Evolutionary conservation across 805 yeast species (phyloP).

Genomic region (Suhomyces xylopsoci): DNA sequence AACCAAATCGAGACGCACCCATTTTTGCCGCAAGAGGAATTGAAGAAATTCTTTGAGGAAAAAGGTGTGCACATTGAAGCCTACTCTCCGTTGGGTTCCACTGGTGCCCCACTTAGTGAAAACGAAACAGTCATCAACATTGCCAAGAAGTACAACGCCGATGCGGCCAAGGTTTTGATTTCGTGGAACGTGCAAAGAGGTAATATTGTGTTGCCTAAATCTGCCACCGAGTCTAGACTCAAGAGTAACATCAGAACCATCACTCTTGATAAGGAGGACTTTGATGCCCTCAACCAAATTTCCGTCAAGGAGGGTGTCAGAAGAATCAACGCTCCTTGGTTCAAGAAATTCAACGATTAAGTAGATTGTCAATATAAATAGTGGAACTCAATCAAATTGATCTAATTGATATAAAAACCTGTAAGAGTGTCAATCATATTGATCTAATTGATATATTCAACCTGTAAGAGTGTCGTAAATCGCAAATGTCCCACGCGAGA

Average conservation of each 20-base stretch:
- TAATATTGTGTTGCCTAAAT: constrained; percentile 45
- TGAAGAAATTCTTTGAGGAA: constrained; percentile 49
- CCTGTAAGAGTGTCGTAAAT: background rate
- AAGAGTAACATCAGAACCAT: constrained; percentile 37
- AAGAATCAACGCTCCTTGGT: constrained; percentile 27
- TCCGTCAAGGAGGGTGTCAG: constrained; percentile 29
- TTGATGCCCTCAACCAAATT: constrained; percentile 30
- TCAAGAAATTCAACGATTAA: constrained; percentile 18
- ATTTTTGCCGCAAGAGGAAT: constrained; percentile 59
- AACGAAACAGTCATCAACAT: constrained; percentile 42
- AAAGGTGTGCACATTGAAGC: constrained; percentile 64
- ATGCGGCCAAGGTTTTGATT: constrained; percentile 51
- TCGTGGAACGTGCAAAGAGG: constrained; percentile 62
- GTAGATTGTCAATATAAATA: background rate
- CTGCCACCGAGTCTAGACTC: constrained; percentile 34
- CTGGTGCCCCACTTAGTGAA: constrained; percentile 49
- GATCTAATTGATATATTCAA: background rate
- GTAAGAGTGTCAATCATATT: too few relatives aligned
- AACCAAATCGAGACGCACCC: constrained; percentile 82
- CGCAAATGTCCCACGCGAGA: background rate
- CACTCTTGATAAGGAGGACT: constrained; percentile 33
- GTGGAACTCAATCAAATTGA: background rate
- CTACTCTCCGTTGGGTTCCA: constrained; percentile 73
- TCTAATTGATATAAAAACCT: too few relatives aligned
- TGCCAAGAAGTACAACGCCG: constrained; percentile 41